Evolutionary conservation across 345 rosid species (phyloP).

Genomic region (Lagerstroemia speciosa): DNA sequence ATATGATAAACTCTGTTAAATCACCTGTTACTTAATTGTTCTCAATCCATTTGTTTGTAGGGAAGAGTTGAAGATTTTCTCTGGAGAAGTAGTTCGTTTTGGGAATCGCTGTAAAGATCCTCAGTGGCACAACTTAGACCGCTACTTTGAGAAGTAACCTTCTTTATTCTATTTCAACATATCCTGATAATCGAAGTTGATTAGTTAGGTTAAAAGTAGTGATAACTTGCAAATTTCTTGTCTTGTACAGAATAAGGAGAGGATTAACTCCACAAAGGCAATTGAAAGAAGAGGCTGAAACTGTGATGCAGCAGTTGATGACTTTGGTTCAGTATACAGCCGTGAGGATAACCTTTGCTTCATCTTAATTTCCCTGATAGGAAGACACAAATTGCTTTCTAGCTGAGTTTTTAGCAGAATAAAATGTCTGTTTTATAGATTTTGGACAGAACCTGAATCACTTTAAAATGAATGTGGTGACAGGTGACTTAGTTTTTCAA

Average conservation of each 20-base stretch:
- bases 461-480: background rate
- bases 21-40: background rate
- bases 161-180: background rate
- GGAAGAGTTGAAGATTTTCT: constrained; percentile 73
- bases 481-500: too few relatives aligned
- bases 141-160: constrained; percentile 79
- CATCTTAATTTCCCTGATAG: too few relatives aligned
- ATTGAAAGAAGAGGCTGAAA: constrained; percentile 61
- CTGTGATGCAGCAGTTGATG: constrained; percentile 52
- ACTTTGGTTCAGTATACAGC: constrained; percentile 71
- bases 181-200: background rate
- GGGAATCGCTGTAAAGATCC: constrained; percentile 93
- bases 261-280: constrained; percentile 65
- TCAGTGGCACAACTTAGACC: constrained; percentile 88
- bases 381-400: too few relatives aligned
- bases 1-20: constrained; percentile 3
- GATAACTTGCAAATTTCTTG: background rate
- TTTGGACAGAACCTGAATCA: too few relatives aligned
- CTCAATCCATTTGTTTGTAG: constrained; percentile 24
- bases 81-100: constrained; percentile 88
- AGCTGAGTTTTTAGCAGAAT: too few relatives aligned
- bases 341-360: constrained; percentile 33
- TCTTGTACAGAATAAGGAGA: constrained; percentile 42
- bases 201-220: background rate
- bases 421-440: too few relatives aligned